Base-by-base conservation (phyloP, 345 rosid genomes). In the Eucalyptus guilfoylei region DNA sequence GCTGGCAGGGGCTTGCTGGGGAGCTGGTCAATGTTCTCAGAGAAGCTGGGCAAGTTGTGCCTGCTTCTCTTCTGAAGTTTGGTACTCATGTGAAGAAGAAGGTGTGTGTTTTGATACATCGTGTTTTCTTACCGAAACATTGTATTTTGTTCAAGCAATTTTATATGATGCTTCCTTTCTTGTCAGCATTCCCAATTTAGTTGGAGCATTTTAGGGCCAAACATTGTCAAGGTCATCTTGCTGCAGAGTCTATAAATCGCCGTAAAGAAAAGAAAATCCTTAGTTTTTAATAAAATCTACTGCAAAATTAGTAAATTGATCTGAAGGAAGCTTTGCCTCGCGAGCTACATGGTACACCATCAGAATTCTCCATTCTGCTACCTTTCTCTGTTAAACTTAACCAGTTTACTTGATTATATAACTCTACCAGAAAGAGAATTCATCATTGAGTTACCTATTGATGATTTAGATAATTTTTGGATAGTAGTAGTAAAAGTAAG, bases 31-130 rank as follows among this genome's bases (percentile, higher is more conserved):
- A 98, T 91, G 96, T 98, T 88, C 96, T 98, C 24, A 94, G 92
- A 62, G 99, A 98, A 94, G 99, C 99, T 24, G 94, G 95, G 89
- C 99, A 98, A 93, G 89, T 94, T 24, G 98, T 98, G 89, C 99
- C 99, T 6, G 92, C 90, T 88, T 95, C 94, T 87, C 97, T 97
- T 89, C 89, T 95, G 93, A 98, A 97, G 90, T 98, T 98, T 69
- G 99, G 98, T 62, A 96, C 99, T 89, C 99, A 98, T 90, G 99
- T 97, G 58, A 98, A 97, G 96, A 97, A 97, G 88, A 97, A 97
- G 98, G 99, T 32, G 86, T 23, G 21, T 67, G 28, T 21, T 58
- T 81, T 40, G 67, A 86, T 16, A 9, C 14, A 17, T 50, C 26
- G 4, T 86, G 30, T 50, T 32, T n/a, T 23, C 55, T 52, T 52